Base-by-base conservation (phyloP, 1,284 basidiomycete genomes). In the Cutaneotrichosporon daszewskae region DNA sequence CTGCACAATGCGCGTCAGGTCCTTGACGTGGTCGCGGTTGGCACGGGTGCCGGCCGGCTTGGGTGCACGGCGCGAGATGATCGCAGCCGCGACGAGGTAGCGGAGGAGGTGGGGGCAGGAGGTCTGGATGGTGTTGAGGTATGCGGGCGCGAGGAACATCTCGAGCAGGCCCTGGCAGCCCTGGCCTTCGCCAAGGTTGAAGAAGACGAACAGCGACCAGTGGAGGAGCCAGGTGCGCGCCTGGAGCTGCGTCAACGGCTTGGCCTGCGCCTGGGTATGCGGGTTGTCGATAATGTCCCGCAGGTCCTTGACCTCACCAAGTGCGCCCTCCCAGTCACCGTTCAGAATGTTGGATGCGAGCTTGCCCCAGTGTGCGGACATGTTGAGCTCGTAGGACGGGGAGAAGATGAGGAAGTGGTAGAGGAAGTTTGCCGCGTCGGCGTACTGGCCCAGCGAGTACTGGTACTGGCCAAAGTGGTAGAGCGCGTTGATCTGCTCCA, bases 391-490 rank as follows among this genome's bases (percentile, higher is more conserved):
- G 51, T 79, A 77, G 69, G 95, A 88, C 49, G 91, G 92, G 36
- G 92, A 95, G 51, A 98, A 84, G 36, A 97, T 85, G 51, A 92
- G 87, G 79, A 96, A 98, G 69, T 98, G 94, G 78, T 98, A 92
- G 49, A 98, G 81, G 74, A 95, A 97, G 72, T 96, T 91, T 41
- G 91, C 90, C 17, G 95, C 91, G 50, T 87, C 87, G 56, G 82
- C 85, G 77, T 98, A 98, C 71, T 91, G 89, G 44, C 95, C 94
- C 66, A 89, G 89, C 26, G 91, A 89, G 75, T 90, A 98, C 73
- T 95, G 91, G 77, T 92, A 97, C 69, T 97, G 85, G 45, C 94
- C 95, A 72, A 94, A 97, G 73, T 90, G 90, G 77, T 98, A 98
- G 9, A 98, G 78, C 3, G 88, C 87, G 39, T 85, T 87, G 70